phyloP scores from a whole-genome alignment of 2,329 filamentous ascomycete species.

The Cadophora gregata region DNA sequence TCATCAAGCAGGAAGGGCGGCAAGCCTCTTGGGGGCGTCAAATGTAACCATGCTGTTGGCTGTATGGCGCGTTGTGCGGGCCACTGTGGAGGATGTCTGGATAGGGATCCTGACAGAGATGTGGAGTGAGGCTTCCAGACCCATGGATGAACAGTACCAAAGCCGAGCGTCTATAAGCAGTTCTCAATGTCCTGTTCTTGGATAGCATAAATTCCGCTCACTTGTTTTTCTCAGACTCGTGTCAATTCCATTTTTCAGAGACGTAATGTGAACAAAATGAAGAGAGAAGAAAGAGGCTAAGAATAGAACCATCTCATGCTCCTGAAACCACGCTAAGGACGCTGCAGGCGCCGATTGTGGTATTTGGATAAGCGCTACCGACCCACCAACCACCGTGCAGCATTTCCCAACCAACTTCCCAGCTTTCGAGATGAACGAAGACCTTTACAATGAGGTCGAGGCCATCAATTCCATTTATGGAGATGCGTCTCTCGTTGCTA shows the following conservation, averaged over 20 bases:
- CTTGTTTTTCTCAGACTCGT: too few relatives aligned
- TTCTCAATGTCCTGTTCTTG: too few relatives aligned
- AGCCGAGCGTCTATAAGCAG: too few relatives aligned
- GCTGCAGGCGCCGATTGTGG: background rate
- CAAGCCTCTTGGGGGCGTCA: background rate
- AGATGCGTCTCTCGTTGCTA: conserved; percentile 61
- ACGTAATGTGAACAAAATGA: background rate
- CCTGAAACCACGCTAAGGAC: conserved; percentile 3
- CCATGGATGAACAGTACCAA: too few relatives aligned
- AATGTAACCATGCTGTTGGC: background rate
- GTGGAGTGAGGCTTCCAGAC: too few relatives aligned
- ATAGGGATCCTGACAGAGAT: background rate
- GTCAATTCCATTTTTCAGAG: background rate
- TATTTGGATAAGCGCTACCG: conserved; percentile 25
- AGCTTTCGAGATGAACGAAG: conserved; percentile 41
- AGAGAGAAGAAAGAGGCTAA: background rate
- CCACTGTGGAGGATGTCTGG: background rate
- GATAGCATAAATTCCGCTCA: too few relatives aligned
- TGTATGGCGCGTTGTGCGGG: background rate
- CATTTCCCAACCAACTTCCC: background rate
- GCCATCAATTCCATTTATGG: conserved; percentile 88
- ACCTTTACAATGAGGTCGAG: conserved; percentile 74
- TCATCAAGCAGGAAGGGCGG: background rate
- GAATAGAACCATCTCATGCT: background rate
- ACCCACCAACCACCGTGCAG: conserved; percentile 13